Percentiles rank a stretch among this genome's conserved stretches.
These are phyloP conservation scores for Populus davidiana DNA, from an alignment of 345 rosid genomes.

Conservation along the genomic window DNA sequence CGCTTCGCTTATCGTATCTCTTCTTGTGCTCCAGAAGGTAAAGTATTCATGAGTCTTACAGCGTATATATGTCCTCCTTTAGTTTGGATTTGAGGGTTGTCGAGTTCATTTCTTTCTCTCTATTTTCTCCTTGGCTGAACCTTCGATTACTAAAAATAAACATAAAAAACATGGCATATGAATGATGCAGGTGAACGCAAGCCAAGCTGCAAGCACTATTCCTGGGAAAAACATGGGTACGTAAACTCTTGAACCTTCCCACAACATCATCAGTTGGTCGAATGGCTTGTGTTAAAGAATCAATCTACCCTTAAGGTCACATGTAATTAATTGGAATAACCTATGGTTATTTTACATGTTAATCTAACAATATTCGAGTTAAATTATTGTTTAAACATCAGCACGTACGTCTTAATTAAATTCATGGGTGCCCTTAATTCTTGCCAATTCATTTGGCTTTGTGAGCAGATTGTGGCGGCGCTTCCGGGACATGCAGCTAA, in stretches of 20 bases:
- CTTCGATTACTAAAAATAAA: neutral
- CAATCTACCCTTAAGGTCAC: too few species aligned
- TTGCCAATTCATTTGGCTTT: too few species aligned
- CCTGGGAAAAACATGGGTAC: neutral
- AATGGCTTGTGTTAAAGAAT: neutral
- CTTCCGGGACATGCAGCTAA: conserved; percentile 26
- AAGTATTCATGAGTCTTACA: neutral
- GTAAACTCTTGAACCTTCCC: neutral
- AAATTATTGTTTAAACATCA: neutral
- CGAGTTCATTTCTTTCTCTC: neutral
- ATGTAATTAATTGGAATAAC: too few species aligned
- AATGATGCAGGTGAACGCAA: neutral
- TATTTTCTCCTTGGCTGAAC: neutral
- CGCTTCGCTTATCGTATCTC: neutral
- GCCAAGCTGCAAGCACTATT: neutral
- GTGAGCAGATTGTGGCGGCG: conserved; percentile 9
- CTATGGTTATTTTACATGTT: too few species aligned
- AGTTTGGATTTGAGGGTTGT: neutral
- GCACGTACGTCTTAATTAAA: neutral
- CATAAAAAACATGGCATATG: neutral
- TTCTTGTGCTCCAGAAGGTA: neutral
- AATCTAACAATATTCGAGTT: neutral
- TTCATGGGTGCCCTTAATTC: too few species aligned
- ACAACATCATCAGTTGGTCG: neutral
- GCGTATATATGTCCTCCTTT: neutral